Evolutionary conservation across 1,284 basidiomycete species (phyloP), one percentile per base, ranked within the genome.

Genomic region (Dichomitus squalens): DNA sequence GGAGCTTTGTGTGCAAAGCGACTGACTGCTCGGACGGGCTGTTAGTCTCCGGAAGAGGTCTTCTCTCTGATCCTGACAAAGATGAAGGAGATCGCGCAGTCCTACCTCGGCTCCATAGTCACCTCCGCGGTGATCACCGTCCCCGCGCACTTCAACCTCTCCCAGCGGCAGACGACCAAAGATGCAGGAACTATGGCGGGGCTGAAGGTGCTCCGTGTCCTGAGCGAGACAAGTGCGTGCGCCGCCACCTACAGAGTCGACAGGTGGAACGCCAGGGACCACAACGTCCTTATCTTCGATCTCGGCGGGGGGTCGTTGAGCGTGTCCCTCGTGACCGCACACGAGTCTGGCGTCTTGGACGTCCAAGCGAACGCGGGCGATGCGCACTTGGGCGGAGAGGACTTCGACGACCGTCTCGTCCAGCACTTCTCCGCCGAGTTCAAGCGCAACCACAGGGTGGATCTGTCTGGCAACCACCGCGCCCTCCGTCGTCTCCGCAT

Each of bases 301-400:
- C 87, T 98, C 49, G 96, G 96, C 66, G 96, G 96, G 82, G 96
- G 96, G 82, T 98, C 96, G 47, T 98, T 98, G 76, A 96, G 98
- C 88, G 96, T 98, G 34, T 98, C 96, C 35, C 92, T 98, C 61
- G 79, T 98, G 66, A 96, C 95, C 61, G 5, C 29, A 6, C 97
- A 98, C 63, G 94, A 97, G 76, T 96, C 96, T 78, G 95, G 95
- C 76, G 95, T 98, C 77, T 98, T 98, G 80, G 96, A 97, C 77
- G 96, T 98, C 76, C 96, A 96, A 82, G 95, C 96, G 61, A 98
- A 95, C 62, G 95, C 96, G 61, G 96, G 96, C 86, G 96, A 98
- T 80, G 98, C 96, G 61, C 96, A 98, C 77, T 83, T 98, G 74
- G 96, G 96, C 80, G 96, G 96, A 80, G 96, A 98, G 79, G 96